A percentile compares a stretch with the other conserved stretches of the same genome.
phyloP scores from a whole-genome alignment of 495 filamentous ascomycete species.

The Aspergillus baeticus region DNA sequence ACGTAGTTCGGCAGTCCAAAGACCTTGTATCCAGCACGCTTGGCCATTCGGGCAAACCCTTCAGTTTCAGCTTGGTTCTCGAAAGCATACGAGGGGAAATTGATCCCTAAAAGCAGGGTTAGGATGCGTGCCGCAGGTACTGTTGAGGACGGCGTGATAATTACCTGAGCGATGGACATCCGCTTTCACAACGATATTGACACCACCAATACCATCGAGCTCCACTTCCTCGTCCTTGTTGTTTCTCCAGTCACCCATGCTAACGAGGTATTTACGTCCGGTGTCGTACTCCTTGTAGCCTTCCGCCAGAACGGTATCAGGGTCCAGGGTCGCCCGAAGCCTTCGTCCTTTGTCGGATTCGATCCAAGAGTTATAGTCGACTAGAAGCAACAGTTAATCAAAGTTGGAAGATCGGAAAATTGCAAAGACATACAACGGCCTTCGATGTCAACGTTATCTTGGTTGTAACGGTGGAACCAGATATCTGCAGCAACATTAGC shows the following conservation, averaged over 20 bases:
- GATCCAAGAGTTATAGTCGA: slow-evolving; percentile 99
- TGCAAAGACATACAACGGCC: slow-evolving; percentile 75
- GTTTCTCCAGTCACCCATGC: slow-evolving; percentile 86
- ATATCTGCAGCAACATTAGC: slow-evolving; percentile 63
- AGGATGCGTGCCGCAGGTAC: slow-evolving; percentile 2
- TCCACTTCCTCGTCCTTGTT: slow-evolving; percentile 88
- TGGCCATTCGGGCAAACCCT: slow-evolving; percentile 98
- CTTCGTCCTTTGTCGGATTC: slow-evolving; percentile 82
- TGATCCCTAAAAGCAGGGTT: slow-evolving; percentile 64
- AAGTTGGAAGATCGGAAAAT: not conserved
- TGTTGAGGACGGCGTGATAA: slow-evolving; percentile 9
- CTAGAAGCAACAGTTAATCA: slow-evolving; percentile 40
- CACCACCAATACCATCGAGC: slow-evolving; percentile 94
- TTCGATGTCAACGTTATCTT: slow-evolving; percentile 78
- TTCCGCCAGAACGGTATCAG: slow-evolving; percentile 83
- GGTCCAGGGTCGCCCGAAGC: slow-evolving; percentile 67
- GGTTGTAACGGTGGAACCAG: slow-evolving; percentile 92
- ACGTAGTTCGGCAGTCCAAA: slow-evolving; percentile 94
- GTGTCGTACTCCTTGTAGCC: slow-evolving; percentile 94
- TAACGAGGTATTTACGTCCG: slow-evolving; percentile 79
- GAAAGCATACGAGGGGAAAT: slow-evolving; percentile 95
- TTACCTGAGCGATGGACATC: slow-evolving; percentile 93
- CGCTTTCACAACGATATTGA: slow-evolving; percentile 96
- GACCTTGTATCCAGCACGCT: slow-evolving; percentile 91
- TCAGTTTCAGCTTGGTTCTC: slow-evolving; percentile 99